Percentiles rank a stretch among this genome's conserved stretches.
These are phyloP conservation scores for Thelonectria olida DNA, from an alignment of 2,329 filamentous ascomycete species.

Conservation along the genomic window DNA sequence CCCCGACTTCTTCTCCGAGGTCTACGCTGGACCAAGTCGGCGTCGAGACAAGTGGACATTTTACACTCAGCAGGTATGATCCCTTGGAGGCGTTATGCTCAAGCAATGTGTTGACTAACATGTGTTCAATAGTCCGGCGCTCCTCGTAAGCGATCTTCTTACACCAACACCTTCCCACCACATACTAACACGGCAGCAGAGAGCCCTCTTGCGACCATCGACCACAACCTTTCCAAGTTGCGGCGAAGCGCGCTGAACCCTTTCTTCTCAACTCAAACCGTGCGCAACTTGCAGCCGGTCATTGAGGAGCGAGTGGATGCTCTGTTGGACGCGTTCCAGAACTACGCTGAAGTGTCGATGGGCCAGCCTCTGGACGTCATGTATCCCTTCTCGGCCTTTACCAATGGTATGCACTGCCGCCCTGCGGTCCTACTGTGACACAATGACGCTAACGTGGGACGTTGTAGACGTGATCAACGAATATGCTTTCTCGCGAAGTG, in stretches of 20 bases:
- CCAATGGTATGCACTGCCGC: conserved; percentile 42
- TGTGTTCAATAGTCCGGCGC: conserved; percentile 42
- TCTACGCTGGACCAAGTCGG: conserved; percentile 46
- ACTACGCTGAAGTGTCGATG: conserved; percentile 37
- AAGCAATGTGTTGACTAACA: conserved; percentile 25
- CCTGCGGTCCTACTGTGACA: fast-evolving
- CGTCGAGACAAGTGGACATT: conserved; percentile 48
- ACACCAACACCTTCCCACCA: conserved; percentile 19
- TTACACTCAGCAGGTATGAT: conserved; percentile 46
- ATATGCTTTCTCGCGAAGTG: conserved; percentile 49
- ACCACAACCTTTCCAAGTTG: conserved; percentile 46
- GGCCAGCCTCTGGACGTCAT: conserved; percentile 46
- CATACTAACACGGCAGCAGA: conserved; percentile 38
- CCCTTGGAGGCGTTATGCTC: too few relatives aligned
- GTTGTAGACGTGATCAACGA: conserved; percentile 51
- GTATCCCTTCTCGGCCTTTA: conserved; percentile 51
- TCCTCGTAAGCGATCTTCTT: conserved; percentile 40
- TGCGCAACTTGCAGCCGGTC: conserved; percentile 49
- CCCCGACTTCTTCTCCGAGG: conserved; percentile 50
- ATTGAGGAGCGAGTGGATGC: conserved; percentile 48
- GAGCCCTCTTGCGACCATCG: conserved; percentile 46
- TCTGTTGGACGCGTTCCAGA: conserved; percentile 43
- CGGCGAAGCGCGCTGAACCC: conserved; percentile 48
- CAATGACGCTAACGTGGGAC: conserved; percentile 4
- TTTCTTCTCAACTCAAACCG: conserved; percentile 49